phyloP scores from a whole-genome alignment of 2,329 filamentous ascomycete species.

The Beauveria varroae region DNA sequence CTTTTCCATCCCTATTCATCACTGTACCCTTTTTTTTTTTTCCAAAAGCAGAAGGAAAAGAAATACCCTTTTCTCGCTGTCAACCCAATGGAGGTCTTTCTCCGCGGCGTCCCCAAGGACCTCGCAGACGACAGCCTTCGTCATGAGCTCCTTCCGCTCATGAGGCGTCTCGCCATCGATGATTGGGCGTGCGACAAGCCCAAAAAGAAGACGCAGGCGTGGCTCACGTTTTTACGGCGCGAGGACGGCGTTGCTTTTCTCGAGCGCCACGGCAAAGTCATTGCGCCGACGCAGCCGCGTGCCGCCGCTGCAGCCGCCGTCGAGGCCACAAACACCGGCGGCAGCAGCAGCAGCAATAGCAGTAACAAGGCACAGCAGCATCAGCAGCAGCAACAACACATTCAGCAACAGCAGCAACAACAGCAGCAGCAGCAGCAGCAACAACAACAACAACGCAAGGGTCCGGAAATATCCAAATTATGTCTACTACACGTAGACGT shows the following conservation, averaged over 20 bases:
- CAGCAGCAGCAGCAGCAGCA: neutral
- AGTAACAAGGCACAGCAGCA: too few relatives aligned
- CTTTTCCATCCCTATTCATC: neutral
- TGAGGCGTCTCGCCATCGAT: slow-evolving; percentile 32
- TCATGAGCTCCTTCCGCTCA: slow-evolving; percentile 30
- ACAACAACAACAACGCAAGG: neutral
- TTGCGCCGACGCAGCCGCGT: slow-evolving; percentile 11
- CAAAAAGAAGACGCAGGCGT: slow-evolving; percentile 25
- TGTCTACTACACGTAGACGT: slow-evolving; percentile 22
- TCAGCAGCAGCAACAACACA: too few relatives aligned
- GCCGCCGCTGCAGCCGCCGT: neutral
- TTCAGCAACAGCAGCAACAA: neutral
- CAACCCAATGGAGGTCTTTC: slow-evolving; percentile 38
- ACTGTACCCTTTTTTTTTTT: neutral
- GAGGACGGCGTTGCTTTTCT: slow-evolving; percentile 38
- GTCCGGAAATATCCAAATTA: slow-evolving; percentile 20
- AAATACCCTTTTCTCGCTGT: too few relatives aligned
- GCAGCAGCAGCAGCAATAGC: neutral
- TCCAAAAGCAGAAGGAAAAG: too few relatives aligned
- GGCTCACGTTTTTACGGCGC: slow-evolving; percentile 34
- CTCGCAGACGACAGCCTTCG: slow-evolving; percentile 31
- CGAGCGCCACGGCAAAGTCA: slow-evolving; percentile 23
- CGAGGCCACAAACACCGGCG: neutral
- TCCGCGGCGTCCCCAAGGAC: slow-evolving; percentile 34
- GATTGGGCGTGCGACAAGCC: slow-evolving; percentile 38